phyloP scores from a whole-genome alignment of 768 basidiomycete genomes.

The Hypholoma fasciculare region DNA sequence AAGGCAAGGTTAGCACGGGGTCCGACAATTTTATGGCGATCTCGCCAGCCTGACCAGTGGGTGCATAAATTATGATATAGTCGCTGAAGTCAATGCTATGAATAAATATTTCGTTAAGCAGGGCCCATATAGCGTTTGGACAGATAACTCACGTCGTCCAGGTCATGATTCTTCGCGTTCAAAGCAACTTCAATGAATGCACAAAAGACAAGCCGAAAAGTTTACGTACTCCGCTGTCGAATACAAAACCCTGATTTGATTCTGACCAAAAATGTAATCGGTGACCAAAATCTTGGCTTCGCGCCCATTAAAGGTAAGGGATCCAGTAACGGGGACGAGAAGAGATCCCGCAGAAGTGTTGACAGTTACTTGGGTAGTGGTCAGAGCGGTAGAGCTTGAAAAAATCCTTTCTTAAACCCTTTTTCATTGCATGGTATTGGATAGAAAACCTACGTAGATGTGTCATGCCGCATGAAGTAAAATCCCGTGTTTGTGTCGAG shows the following conservation, averaged over 20 bases:
- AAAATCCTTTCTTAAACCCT: no score
- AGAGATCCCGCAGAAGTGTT: conserved; percentile 41
- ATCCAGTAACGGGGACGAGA: conserved; percentile 37
- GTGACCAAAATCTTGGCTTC: conserved; percentile 53
- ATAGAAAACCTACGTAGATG: conserved; percentile 35
- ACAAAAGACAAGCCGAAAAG: neutral
- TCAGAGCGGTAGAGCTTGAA: conserved; percentile 42
- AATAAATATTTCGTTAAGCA: neutral
- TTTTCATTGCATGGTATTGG: neutral
- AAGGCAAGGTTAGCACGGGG: conserved; percentile 27
- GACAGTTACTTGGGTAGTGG: conserved; percentile 42
- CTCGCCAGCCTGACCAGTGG: conserved; percentile 41
- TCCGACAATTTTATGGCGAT: conserved; percentile 37
- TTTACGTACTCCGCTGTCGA: conserved; percentile 45
- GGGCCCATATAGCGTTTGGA: no score
- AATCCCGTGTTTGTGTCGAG: conserved; percentile 42
- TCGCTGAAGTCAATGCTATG: conserved; percentile 40
- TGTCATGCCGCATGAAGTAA: conserved; percentile 49
- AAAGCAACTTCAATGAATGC: neutral
- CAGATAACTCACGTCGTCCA: conserved; percentile 46
- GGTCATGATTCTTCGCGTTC: conserved; percentile 44
- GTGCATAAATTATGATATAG: conserved; percentile 45
- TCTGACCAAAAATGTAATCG: conserved; percentile 44
- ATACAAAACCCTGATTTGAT: conserved; percentile 36
- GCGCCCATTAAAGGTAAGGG: conserved; percentile 42